These are phyloP conservation scores for Entonaema liquescens DNA, from an alignment of 495 filamentous ascomycete species.

Conservation along the genomic window DNA sequence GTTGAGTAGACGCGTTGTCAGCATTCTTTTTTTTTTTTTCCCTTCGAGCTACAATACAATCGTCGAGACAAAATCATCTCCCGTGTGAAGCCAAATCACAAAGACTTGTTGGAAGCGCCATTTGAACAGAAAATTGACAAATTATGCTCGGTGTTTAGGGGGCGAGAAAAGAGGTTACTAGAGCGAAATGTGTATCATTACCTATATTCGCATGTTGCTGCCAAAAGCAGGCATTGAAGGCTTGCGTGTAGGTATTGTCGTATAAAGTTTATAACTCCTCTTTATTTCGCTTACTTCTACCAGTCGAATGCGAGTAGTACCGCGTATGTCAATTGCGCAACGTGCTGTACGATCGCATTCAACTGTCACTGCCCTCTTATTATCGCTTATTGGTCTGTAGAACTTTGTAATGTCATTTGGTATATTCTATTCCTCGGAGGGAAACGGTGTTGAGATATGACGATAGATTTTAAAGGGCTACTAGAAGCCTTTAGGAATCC, in stretches of 20 bases:
- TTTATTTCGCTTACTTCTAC: conserved; percentile 19
- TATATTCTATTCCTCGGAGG: conserved; percentile 1
- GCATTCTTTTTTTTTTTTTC: conserved; percentile 13
- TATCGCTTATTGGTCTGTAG: conserved; percentile 4
- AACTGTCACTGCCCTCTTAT: not conserved
- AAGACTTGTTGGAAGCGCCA: not conserved
- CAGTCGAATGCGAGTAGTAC: conserved; percentile 22
- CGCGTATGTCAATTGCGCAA: conserved; percentile 31
- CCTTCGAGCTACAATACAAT: conserved; percentile 1
- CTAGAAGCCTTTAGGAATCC: not conserved
- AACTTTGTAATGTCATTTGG: conserved; percentile 5
- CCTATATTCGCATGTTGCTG: not conserved
- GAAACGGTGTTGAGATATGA: not conserved
- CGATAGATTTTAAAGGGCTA: not conserved
- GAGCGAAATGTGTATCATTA: not conserved
- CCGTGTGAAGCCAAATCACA: not conserved
- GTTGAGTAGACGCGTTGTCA: not conserved
- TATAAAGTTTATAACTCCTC: not conserved
- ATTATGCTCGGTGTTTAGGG: not conserved
- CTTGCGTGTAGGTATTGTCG: not conserved
- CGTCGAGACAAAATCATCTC: conserved; percentile 4
- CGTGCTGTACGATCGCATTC: conserved; percentile 12
- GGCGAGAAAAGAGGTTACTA: not conserved
- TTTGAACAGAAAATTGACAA: not conserved
- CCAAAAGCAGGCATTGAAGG: not conserved